A percentile compares a stretch with the other conserved stretches of the same genome.
phyloP scores from a whole-genome alignment of 495 filamentous ascomycete species.

The Trichodelitschia bisporula region DNA sequence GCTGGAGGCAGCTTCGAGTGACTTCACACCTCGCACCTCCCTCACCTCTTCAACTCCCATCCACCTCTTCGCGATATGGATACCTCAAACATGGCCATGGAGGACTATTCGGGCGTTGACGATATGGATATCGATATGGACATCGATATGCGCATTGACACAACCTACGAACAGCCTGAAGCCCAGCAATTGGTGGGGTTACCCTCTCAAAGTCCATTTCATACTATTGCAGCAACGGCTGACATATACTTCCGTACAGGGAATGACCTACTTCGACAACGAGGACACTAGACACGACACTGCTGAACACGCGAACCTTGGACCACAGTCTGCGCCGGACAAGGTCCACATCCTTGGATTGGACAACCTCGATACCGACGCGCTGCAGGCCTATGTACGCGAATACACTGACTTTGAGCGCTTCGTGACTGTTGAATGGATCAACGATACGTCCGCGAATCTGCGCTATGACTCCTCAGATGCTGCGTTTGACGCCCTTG shows the following conservation, averaged over 20 bases:
- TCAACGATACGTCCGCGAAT: conserved; percentile 82
- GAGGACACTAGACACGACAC: not conserved
- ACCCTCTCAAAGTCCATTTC: not conserved
- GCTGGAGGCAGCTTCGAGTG: too few species aligned
- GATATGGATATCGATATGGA: conserved; percentile 1
- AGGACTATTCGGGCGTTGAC: too few species aligned
- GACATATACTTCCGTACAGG: not conserved
- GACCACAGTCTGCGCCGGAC: conserved; percentile 16
- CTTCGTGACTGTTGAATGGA: conserved; percentile 60
- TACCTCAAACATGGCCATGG: too few species aligned
- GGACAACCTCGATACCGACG: conserved; percentile 50
- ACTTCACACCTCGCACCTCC: too few species aligned
- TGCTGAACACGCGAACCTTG: not conserved
- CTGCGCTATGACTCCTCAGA: conserved; percentile 46
- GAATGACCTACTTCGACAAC: not conserved
- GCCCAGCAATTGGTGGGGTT: too few species aligned
- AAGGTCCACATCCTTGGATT: conserved; percentile 71
- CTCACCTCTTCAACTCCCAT: too few species aligned
- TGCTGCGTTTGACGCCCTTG: conserved; percentile 48
- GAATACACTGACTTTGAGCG: conserved; percentile 32
- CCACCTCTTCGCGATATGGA: too few species aligned
- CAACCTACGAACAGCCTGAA: not conserved
- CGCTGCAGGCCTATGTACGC: conserved; percentile 44
- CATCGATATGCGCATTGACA: not conserved
- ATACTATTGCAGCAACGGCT: not conserved